These are phyloP conservation scores for Dothiorella sarmentorum DNA, from an alignment of 2,329 filamentous ascomycete genomes.

Conservation along the genomic window DNA sequence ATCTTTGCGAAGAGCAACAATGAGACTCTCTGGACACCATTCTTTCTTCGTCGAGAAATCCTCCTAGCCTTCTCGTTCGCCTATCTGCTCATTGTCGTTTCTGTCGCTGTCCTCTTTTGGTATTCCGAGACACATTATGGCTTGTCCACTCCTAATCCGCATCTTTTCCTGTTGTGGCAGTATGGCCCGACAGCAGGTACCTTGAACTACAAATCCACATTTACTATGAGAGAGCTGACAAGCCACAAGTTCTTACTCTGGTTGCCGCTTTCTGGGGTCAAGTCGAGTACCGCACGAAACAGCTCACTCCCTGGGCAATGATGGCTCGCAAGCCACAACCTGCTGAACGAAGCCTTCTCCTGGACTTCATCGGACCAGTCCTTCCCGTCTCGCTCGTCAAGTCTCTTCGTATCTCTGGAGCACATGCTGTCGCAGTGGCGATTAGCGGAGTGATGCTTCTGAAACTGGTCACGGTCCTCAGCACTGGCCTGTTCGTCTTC, in stretches of 20 bases:
- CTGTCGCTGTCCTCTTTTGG: neutral
- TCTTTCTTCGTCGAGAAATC: neutral
- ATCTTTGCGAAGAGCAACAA: neutral
- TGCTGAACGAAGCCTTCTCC: conserved; percentile 7
- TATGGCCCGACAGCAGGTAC: conserved; percentile 1
- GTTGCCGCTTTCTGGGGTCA: conserved; percentile 7
- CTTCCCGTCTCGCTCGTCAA: neutral
- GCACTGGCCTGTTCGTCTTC: conserved; percentile 9
- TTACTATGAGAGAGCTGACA: neutral
- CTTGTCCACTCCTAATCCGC: neutral
- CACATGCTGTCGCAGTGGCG: neutral
- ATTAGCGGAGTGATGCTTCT: neutral
- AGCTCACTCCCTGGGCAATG: conserved; percentile 12
- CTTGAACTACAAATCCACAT: no score
- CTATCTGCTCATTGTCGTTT: neutral
- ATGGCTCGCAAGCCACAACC: neutral
- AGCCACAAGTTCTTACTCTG: neutral
- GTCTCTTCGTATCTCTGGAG: neutral
- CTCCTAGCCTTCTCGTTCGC: neutral
- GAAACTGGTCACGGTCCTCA: conserved; percentile 9
- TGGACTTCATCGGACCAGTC: conserved; percentile 16
- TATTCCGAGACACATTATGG: neutral
- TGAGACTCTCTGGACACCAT: neutral
- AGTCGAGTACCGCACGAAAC: conserved; percentile 15
- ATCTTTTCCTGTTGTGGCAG: neutral